phyloP scores from a whole-genome alignment of 495 filamentous ascomycete species.

The Daldinia bambusicola region DNA sequence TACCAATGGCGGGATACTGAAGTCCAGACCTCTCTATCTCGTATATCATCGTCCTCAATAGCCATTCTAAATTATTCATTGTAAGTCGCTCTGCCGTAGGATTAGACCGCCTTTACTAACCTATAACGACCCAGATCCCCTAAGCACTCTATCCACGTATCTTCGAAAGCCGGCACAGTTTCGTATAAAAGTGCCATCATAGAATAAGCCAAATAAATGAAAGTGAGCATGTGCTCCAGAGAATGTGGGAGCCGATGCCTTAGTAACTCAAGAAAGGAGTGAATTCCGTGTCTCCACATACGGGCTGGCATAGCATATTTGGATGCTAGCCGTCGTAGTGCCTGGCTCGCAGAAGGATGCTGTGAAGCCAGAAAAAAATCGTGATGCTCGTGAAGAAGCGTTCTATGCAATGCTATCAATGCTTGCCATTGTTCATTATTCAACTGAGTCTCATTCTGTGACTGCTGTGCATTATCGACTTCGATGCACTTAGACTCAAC shows the following conservation, averaged over 20 bases:
- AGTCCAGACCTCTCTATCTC: constrained; percentile 78
- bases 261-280: constrained; percentile 79
- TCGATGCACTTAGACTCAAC: constrained; percentile 79
- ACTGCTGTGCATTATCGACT: constrained; percentile 69
- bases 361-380: constrained; percentile 84
- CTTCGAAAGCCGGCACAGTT: constrained; percentile 73
- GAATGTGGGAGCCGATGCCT: constrained; percentile 74
- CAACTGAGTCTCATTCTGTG: constrained; percentile 55
- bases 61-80: constrained; percentile 63
- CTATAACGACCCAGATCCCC: constrained; percentile 70
- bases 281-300: constrained; percentile 88
- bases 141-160: constrained; percentile 87
- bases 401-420: constrained; percentile 75
- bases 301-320: constrained; percentile 85
- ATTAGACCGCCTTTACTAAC: constrained; percentile 21
- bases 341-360: constrained; percentile 73
- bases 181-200: constrained; percentile 78
- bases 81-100: constrained; percentile 10
- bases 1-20: constrained; percentile 80
- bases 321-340: constrained; percentile 68
- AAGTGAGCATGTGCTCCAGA: constrained; percentile 81
- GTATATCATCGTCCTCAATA: constrained; percentile 72
- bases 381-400: constrained; percentile 79
- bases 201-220: constrained; percentile 82
- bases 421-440: constrained; percentile 73